Evolutionary conservation across 2,329 filamentous ascomycete species (phyloP), one percentile per base, ranked within the genome.

Genomic region (Fusarium austroafricanum): DNA sequence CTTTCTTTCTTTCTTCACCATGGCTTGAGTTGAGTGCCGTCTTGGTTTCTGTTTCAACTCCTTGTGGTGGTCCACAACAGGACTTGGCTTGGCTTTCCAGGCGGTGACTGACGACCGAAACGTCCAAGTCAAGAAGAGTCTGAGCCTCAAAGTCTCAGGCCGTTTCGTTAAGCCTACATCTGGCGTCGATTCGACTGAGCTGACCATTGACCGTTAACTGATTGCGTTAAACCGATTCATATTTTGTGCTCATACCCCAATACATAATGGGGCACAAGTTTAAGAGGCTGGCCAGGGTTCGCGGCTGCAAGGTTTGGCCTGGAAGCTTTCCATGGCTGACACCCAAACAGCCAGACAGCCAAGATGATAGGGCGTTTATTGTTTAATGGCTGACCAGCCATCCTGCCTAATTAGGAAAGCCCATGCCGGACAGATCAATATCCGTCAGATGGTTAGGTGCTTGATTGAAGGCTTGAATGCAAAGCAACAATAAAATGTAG

Each of bases 101-200:
- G 62, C 64, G 62, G 62, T 62, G 63, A 63, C 63, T 62, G 63
- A 63, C 63, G 29, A 23, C 26, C 18, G 31, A 38, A 52, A 61
- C 26, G 33, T 38, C 10, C 12, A 37, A 39, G 37, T 46, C 18
- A 50, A 51, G 40, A 50, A 51, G 40, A 58, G 44, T 44, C 45
- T 44, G 59, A 68, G 54, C 51, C 21, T 63, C 14, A 49, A 44
- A 46, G 45, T 39, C 54, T 44, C 28, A 40, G 53, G 57, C 42
- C 38, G 44, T 65, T 29, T 42, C 38, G 14, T 52, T 40, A 45
- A 64, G n/a, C 50, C 29, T 47, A 40, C 42, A 28, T 52, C 37
- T 50, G 33, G 54, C 31, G 49, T 55, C 33, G 18, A 28, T 28
- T 55, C 33, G 18, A 28, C 21, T 38, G 28, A 38, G n/a, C 31